Percentiles rank a stretch among this genome's conserved stretches.
These are phyloP conservation scores for Alternaria consortialis DNA, from an alignment of 2,329 filamentous ascomycete species.

Conservation along the genomic window DNA sequence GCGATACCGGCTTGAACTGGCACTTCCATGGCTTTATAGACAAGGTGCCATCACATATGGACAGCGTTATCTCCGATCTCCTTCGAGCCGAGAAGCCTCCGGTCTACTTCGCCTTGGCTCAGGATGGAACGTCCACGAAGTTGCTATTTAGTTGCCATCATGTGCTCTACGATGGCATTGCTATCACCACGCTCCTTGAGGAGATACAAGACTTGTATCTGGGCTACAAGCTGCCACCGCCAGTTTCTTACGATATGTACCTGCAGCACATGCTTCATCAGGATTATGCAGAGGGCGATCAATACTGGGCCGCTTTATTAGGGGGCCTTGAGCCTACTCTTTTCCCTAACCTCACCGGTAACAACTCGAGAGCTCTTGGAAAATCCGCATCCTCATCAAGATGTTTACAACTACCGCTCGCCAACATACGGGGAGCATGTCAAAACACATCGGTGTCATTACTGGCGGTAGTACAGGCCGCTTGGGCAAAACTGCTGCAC, in stretches of 20 bases:
- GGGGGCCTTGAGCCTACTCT: conserved; percentile 58
- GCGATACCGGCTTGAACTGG: conserved; percentile 58
- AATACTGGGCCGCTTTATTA: conserved; percentile 73
- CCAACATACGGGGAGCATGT: conserved; percentile 31
- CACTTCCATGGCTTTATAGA: conserved; percentile 22
- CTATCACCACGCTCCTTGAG: conserved; percentile 72
- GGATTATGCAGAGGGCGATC: conserved; percentile 60
- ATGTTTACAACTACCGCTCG: conserved; percentile 33
- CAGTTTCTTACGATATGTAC: conserved; percentile 70
- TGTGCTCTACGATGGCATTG: conserved; percentile 85
- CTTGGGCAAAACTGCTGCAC: conserved; percentile 74
- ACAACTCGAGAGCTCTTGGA: background rate
- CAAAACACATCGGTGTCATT: conserved; percentile 54
- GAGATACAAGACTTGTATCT: conserved; percentile 72
- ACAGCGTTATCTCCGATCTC: conserved; percentile 60
- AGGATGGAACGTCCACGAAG: conserved; percentile 30
- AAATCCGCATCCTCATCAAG: conserved; percentile 36
- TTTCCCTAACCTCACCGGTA: conserved; percentile 49
- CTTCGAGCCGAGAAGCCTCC: conserved; percentile 45
- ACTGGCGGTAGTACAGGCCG: conserved; percentile 73
- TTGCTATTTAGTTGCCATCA: conserved; percentile 73
- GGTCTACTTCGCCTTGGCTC: conserved; percentile 44
- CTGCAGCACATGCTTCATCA: conserved; percentile 66
- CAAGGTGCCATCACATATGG: conserved; percentile 53
- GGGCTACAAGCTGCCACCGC: conserved; percentile 57